Evolutionary conservation across 1,284 basidiomycete species (phyloP).

Genomic region (Hymenochaete sp.): DNA sequence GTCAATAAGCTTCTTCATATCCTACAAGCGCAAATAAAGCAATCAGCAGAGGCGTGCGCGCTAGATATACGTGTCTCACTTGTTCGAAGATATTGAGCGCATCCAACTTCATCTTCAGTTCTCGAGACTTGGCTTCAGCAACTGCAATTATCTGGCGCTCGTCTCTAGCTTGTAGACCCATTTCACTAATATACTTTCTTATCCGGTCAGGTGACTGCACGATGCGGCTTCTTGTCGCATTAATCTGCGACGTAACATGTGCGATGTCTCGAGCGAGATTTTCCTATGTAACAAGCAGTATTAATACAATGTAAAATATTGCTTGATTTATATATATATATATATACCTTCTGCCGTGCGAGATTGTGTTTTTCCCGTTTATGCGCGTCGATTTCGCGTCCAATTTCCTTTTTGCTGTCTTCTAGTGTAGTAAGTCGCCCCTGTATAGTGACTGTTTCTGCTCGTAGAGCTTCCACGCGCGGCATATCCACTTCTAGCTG

Average conservation of each 20-base stretch:
- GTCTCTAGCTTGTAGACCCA: constrained; percentile 52
- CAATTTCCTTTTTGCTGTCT: constrained; percentile 48
- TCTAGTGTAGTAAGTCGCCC: constrained; percentile 59
- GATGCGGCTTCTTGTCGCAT: constrained; percentile 58
- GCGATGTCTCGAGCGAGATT: constrained; percentile 47
- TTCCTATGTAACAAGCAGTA: constrained; percentile 36
- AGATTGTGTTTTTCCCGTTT: constrained; percentile 58
- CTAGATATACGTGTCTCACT: constrained; percentile 29
- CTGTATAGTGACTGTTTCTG: constrained; percentile 54
- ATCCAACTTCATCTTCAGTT: constrained; percentile 66
- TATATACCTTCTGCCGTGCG: constrained; percentile 44
- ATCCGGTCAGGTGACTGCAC: constrained; percentile 85
- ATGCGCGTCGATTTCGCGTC: constrained; percentile 54
- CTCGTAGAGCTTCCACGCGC: constrained; percentile 48
- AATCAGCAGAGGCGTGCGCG: background rate
- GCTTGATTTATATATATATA: background rate
- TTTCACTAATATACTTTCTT: constrained; percentile 65
- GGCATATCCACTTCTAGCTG: constrained; percentile 68
- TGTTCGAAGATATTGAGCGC: constrained; percentile 68
- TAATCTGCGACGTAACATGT: constrained; percentile 49
- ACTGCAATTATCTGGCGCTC: constrained; percentile 52
- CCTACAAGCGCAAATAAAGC: constrained; percentile 31
- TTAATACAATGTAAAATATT: background rate
- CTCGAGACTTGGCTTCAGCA: constrained; percentile 64
- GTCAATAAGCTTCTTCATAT: constrained; percentile 57